phyloP scores from a whole-genome alignment of 2,329 filamentous ascomycete species.

The Raffaelea albimanens region DNA sequence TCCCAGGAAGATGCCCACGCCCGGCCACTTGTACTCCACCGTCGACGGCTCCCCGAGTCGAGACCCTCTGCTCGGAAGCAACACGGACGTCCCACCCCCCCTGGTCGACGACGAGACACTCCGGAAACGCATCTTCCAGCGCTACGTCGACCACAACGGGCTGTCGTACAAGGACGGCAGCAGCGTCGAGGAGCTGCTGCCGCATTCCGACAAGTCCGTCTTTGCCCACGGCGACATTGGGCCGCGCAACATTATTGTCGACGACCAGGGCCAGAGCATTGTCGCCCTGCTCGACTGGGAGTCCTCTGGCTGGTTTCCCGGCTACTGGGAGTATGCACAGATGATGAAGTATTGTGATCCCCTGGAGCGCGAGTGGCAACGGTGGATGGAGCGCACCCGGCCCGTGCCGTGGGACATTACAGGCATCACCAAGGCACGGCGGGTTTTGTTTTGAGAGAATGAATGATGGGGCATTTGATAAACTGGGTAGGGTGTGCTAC shows the following conservation, averaged over 20 bases:
- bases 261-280: constrained; percentile 9
- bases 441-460: constrained; percentile 4
- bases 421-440: constrained; percentile 1
- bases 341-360: constrained; percentile 3
- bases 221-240: constrained; percentile 14
- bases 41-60: constrained; percentile 2
- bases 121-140: background rate
- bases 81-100: background rate
- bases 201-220: constrained; percentile 3
- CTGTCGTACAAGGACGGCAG: constrained; percentile 3
- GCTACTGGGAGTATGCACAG: constrained; percentile 8
- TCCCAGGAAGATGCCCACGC: too few relatives aligned
- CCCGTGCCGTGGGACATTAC: constrained; percentile 4
- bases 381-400: background rate
- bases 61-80: constrained; percentile 1
- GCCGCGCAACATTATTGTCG: constrained; percentile 13
- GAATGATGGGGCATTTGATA: too few relatives aligned
- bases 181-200: background rate
- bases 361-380: constrained; percentile 3
- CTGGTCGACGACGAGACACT: background rate
- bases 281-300: constrained; percentile 12
- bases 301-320: constrained; percentile 11
- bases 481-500: too few relatives aligned
- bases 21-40: constrained; percentile 3
- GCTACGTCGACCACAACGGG: constrained; percentile 1